phyloP scores from a whole-genome alignment of 2,329 filamentous ascomycete genomes.

The Microcyclosporella mali region DNA sequence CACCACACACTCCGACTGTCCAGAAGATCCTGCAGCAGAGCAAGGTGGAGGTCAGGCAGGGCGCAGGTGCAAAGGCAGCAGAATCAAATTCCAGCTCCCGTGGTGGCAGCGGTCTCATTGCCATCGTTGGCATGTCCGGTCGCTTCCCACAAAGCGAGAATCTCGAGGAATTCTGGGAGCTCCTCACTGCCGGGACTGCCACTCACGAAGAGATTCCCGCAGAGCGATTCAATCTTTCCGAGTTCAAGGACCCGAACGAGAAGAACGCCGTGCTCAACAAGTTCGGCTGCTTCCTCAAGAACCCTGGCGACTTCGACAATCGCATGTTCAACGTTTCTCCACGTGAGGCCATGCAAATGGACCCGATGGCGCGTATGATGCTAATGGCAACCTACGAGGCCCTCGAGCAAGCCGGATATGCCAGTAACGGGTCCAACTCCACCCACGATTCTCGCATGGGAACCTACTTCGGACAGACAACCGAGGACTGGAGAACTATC shows the following conservation, averaged over 20 bases:
- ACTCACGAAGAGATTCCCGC: constrained; percentile 15
- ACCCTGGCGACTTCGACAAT: constrained; percentile 34
- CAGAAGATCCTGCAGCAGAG: not conserved
- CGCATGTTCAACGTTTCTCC: constrained; percentile 37
- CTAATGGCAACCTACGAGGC: constrained; percentile 10
- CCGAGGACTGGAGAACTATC: constrained; percentile 28
- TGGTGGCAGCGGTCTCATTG: constrained; percentile 30
- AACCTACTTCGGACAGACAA: constrained; percentile 29
- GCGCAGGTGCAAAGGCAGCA: not conserved
- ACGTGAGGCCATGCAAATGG: constrained; percentile 13
- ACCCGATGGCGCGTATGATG: constrained; percentile 5
- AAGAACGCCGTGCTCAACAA: constrained; percentile 16
- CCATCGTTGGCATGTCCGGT: constrained; percentile 39
- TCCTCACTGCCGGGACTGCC: constrained; percentile 1
- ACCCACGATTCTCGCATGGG: constrained; percentile 25
- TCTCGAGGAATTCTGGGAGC: constrained; percentile 10
- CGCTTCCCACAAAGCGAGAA: constrained; percentile 38
- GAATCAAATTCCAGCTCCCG: not conserved
- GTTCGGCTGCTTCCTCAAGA: constrained; percentile 33
- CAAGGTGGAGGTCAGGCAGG: not conserved
- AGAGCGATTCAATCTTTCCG: constrained; percentile 21
- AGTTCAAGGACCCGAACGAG: not conserved
- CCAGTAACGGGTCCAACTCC: constrained; percentile 21
- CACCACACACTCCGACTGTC: not conserved
- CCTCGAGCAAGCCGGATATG: constrained; percentile 8